These are phyloP conservation scores for Sarcodon sp. DNA, from an alignment of 768 basidiomycete species.

Conservation along the genomic window DNA sequence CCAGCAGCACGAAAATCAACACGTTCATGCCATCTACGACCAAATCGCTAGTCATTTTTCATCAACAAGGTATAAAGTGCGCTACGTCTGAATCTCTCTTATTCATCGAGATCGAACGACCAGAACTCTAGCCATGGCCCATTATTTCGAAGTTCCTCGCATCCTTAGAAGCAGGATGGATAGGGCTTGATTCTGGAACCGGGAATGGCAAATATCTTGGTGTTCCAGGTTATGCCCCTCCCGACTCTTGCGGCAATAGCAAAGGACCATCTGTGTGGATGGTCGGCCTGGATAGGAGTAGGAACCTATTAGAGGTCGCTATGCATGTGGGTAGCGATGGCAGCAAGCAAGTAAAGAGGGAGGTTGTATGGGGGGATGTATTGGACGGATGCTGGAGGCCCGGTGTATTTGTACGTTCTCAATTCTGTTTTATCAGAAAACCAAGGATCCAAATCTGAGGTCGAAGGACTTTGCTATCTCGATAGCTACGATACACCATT, in stretches of 20 bases:
- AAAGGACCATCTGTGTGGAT: constrained; percentile 43
- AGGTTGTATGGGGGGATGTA: constrained; percentile 76
- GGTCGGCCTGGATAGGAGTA: constrained; percentile 76
- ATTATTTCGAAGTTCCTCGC: constrained; percentile 67
- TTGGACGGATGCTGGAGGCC: constrained; percentile 60
- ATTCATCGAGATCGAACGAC: background rate
- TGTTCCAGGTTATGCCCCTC: no score
- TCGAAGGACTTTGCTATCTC: constrained; percentile 92
- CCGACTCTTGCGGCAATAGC: constrained; percentile 24
- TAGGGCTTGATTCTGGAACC: constrained; percentile 91
- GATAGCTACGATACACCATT: constrained; percentile 95
- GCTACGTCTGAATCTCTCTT: no score
- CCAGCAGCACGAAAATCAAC: constrained; percentile 49
- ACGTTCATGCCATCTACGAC: constrained; percentile 80
- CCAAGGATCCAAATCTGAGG: background rate
- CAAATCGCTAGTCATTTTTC: constrained; percentile 82
- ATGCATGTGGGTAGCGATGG: constrained; percentile 37
- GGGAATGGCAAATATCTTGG: constrained; percentile 94
- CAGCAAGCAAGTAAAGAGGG: constrained; percentile 23
- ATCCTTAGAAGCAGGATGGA: constrained; percentile 57
- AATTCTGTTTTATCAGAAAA: background rate
- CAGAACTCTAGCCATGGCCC: constrained; percentile 66
- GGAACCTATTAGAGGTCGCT: constrained; percentile 68
- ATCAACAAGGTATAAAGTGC: constrained; percentile 78
- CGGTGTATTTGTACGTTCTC: constrained; percentile 49